Conservation (phyloP, 108 stramenopile genomes). For the Fistulifera pelliculosa region DNA sequence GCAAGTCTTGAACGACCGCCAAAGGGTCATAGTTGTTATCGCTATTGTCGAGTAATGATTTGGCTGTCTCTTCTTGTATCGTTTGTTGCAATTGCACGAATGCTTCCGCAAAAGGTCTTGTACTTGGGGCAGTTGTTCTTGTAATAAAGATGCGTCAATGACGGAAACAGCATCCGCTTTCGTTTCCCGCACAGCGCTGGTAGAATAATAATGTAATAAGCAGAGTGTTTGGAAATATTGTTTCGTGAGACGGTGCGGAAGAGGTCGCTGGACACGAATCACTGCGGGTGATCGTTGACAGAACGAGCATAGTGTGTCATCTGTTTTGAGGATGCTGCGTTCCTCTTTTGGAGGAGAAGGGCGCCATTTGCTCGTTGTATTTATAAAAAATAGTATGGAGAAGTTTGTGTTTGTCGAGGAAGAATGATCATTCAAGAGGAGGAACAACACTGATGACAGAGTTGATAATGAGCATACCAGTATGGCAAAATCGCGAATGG, state of each 20-base stretch:
- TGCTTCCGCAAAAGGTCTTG: slow-evolving; percentile 67
- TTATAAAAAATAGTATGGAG: too few relatives aligned
- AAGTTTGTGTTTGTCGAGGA: too few relatives aligned
- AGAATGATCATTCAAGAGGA: too few relatives aligned
- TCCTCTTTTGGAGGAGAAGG: too few relatives aligned
- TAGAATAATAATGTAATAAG: slow-evolving; percentile 64
- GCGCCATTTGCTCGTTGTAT: too few relatives aligned
- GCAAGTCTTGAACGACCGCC: slow-evolving; percentile 29
- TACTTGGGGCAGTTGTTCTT: slow-evolving; percentile 40
- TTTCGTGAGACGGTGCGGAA: slow-evolving; percentile 11
- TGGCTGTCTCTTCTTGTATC: slow-evolving; percentile 43
- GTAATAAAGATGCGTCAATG: slow-evolving; percentile 25
- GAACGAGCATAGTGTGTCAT: slow-evolving; percentile 16
- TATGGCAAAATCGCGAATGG: too few relatives aligned
- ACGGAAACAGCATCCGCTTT: slow-evolving; percentile 24
- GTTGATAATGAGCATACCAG: too few relatives aligned
- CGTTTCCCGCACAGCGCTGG: slow-evolving; percentile 38
- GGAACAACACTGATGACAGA: too few relatives aligned
- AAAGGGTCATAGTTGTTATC: slow-evolving; percentile 41
- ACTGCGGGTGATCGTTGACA: slow-evolving; percentile 23
- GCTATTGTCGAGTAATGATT: slow-evolving; percentile 25
- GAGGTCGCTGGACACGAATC: slow-evolving; percentile 15
- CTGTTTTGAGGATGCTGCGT: not conserved
- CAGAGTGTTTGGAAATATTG: slow-evolving; percentile 29
- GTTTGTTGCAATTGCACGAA: slow-evolving; percentile 54